Percentiles rank a stretch among this genome's conserved stretches.
phyloP scores from a whole-genome alignment of 371 early-diverging fungal species.

The Mortierella polycephala region DNA sequence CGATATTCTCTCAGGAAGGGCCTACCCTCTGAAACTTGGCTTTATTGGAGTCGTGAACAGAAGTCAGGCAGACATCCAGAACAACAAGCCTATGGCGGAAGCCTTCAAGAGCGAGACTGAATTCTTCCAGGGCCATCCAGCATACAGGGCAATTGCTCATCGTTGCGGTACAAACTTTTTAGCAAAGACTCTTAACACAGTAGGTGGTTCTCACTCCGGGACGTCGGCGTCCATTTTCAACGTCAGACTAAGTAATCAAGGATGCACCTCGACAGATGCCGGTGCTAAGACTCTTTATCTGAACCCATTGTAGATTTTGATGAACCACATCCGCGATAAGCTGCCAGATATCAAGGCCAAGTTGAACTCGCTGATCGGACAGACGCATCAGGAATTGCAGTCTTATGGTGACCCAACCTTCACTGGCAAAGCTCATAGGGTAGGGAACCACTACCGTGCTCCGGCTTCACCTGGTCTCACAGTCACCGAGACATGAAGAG shows the following conservation, averaged over 20 bases:
- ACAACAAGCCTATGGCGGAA: constrained; percentile 81
- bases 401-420: constrained; percentile 78
- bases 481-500: not conserved
- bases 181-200: constrained; percentile 80
- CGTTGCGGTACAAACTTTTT: constrained; percentile 90
- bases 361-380: constrained; percentile 79
- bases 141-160: constrained; percentile 82
- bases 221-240: too few relatives aligned
- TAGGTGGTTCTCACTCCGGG: constrained; percentile 29
- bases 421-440: constrained; percentile 65
- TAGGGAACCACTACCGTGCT: constrained; percentile 41
- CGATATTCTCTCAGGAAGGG: constrained; percentile 86
- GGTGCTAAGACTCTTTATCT: not conserved
- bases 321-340: constrained; percentile 84
- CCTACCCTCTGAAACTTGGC: constrained; percentile 87
- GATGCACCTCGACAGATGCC: too few relatives aligned
- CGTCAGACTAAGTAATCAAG: too few relatives aligned
- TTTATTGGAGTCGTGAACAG: constrained; percentile 93
- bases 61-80: constrained; percentile 88
- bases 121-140: constrained; percentile 85
- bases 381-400: constrained; percentile 82
- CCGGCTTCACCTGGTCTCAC: not conserved
- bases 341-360: constrained; percentile 86
- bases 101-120: constrained; percentile 80
- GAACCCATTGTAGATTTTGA: constrained; percentile 63